phyloP scores from a whole-genome alignment of 176 grass and related monocot genomes.

The Oryza nivara region DNA sequence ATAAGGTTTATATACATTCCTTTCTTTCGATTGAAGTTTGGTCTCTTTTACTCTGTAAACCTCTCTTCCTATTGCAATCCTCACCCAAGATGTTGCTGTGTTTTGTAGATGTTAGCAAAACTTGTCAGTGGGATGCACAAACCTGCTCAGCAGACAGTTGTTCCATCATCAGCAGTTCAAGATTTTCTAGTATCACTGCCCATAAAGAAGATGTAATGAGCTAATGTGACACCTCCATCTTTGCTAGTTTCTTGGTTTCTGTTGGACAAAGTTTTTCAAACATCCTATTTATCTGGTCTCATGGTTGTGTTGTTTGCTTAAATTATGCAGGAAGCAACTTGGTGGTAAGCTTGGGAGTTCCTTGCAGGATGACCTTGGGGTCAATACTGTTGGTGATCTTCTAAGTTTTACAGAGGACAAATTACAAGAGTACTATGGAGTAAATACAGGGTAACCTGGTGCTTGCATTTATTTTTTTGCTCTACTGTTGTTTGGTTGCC shows the following conservation, averaged over 20 bases:
- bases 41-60: neutral
- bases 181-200: slow-evolving; percentile 78
- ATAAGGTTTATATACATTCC: slow-evolving; percentile 71
- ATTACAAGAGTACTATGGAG: slow-evolving; percentile 80
- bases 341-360: slow-evolving; percentile 96
- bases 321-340: slow-evolving; percentile 85
- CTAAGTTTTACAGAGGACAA: slow-evolving; percentile 72
- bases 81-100: slow-evolving; percentile 41
- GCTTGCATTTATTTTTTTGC: neutral
- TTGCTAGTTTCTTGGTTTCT: slow-evolving; percentile 12
- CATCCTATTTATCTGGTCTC: neutral
- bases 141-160: slow-evolving; percentile 96
- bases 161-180: slow-evolving; percentile 79
- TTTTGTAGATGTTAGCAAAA: slow-evolving; percentile 88
- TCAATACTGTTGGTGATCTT: slow-evolving; percentile 82
- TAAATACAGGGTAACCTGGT: slow-evolving; percentile 79
- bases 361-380: slow-evolving; percentile 77
- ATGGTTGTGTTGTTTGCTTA: neutral
- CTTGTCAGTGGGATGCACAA: slow-evolving; percentile 95
- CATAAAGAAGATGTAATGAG: slow-evolving; percentile 90
- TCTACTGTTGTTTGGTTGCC: slow-evolving; percentile 30
- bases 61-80: slow-evolving; percentile 20
- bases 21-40: slow-evolving; percentile 31
- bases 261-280: neutral
- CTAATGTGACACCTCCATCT: slow-evolving; percentile 8